Percentiles rank a stretch among this genome's conserved stretches.
phyloP scores from a whole-genome alignment of 1,284 basidiomycete genomes.

The Austropuccinia psidii region DNA sequence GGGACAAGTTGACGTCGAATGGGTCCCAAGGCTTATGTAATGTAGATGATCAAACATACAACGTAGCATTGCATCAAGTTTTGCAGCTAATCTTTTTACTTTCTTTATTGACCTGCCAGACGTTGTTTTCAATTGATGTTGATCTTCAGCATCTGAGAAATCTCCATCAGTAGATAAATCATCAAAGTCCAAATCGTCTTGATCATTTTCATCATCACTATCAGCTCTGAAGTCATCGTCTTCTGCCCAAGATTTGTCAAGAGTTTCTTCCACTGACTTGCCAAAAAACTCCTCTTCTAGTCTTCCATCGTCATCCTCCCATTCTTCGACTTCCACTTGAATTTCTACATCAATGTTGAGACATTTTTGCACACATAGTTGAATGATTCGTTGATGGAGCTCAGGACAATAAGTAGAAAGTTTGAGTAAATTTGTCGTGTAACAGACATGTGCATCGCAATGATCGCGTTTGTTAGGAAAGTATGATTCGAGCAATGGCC shows the following conservation, averaged over 20 bases:
- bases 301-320: conserved; percentile 59
- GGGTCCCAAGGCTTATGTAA: conserved; percentile 43
- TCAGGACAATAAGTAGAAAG: conserved; percentile 85
- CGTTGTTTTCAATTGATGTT: conserved; percentile 38
- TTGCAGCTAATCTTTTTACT: conserved; percentile 76
- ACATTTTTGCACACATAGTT: conserved; percentile 77
- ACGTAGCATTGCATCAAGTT: conserved; percentile 79
- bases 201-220: conserved; percentile 55
- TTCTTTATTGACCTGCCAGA: conserved; percentile 56
- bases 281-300: conserved; percentile 39
- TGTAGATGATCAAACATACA: conserved; percentile 76
- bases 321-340: conserved; percentile 85
- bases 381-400: conserved; percentile 72
- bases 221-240: conserved; percentile 51
- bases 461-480: conserved; percentile 92
- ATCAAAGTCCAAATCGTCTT: conserved; percentile 51
- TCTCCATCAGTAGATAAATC: conserved; percentile 55
- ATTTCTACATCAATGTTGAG: conserved; percentile 98
- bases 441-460: conserved; percentile 72
- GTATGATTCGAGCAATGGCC: conserved; percentile 69
- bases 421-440: conserved; percentile 79
- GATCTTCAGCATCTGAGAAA: conserved; percentile 50
- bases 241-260: conserved; percentile 42
- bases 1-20: conserved; percentile 25
- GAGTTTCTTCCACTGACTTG: conserved; percentile 40